Percentiles rank a stretch among this genome's conserved stretches.
Conservation (phyloP, 2,329 filamentous ascomycete species). For the Claviceps sp. region DNA sequence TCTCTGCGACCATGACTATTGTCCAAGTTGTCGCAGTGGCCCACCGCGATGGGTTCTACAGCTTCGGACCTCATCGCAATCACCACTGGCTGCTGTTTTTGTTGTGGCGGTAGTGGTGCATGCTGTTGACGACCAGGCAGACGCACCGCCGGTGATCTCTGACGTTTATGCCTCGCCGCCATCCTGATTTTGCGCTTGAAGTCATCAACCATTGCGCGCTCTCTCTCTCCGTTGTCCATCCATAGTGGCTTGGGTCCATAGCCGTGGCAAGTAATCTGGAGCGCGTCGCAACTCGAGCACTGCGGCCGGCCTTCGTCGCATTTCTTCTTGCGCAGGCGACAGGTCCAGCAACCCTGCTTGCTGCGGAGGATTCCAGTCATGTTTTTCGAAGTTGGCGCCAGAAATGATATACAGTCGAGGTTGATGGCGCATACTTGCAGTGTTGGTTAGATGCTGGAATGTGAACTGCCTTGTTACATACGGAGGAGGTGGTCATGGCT, state of each 20-base stretch:
- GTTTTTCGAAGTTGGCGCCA: background rate
- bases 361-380: constrained; percentile 5
- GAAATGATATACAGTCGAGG: background rate
- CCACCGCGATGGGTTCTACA: background rate
- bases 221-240: constrained; percentile 15
- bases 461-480: background rate
- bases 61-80: background rate
- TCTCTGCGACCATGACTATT: background rate
- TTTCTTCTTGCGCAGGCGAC: constrained; percentile 16
- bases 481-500: background rate
- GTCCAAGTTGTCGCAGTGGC: background rate
- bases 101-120: background rate
- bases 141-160: background rate
- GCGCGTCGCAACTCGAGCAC: constrained; percentile 13
- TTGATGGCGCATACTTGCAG: background rate
- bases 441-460: background rate
- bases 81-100: background rate
- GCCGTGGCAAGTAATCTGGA: constrained; percentile 13
- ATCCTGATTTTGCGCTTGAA: constrained; percentile 14
- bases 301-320: constrained; percentile 14
- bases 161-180: constrained; percentile 9
- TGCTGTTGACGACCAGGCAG: background rate
- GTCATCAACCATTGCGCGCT: constrained; percentile 15
- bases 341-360: constrained; percentile 16
- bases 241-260: constrained; percentile 21